Base-by-base conservation (phyloP, 495 filamentous ascomycete species). In the Massariosphaeria phaeospora region DNA sequence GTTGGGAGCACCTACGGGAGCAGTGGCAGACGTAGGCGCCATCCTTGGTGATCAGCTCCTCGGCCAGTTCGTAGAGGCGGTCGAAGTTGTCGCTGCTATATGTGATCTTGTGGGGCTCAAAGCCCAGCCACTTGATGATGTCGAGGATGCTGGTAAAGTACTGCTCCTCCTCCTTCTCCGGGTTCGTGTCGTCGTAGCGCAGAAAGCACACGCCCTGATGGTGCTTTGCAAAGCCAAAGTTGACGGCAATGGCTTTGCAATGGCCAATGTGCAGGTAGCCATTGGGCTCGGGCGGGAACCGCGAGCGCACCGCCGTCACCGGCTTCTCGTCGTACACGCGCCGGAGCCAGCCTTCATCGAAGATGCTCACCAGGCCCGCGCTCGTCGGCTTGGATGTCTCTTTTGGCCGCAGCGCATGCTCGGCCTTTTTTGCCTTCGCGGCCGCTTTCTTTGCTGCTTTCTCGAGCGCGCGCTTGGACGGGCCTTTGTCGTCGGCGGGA, bases 211-310 rank as follows among this genome's bases (percentile, higher is more conserved):
- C 73, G 47, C 94, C 94, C 11, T 84, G 84, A 68, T 95, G 85
- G 64, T 84, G 82, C 60, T 79, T 82, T 10, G 93, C 93, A 71
- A 96, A 96, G 0, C 93, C 94, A 67, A 97, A 97, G 72, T 97
- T 98, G 63, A 97, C 79, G 0, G 88, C 82, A 70, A 98, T 96
- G n/a, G 93, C 93, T 73, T 97, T 97, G 59, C 83, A 83, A 67
- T 97, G 93, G 17, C 91, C 91, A 65, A 96, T 88, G 64, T 95
- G 91, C 12, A 95, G 79, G 68, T 76, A 86, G 50, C 83, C 83
- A 61, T 86, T 85, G 29, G 90, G 90, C 71, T 97, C 94, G 13
- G 93, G 93, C 5, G 93, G 93, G 69, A 98, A 96, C 61, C 89
- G 82, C 9, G 90, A 93, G 41, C 83, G 66, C 25, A 87, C 81